Conservation (phyloP, 352 stramenopile genomes). For the Phytophthora agathidicida region DNA sequence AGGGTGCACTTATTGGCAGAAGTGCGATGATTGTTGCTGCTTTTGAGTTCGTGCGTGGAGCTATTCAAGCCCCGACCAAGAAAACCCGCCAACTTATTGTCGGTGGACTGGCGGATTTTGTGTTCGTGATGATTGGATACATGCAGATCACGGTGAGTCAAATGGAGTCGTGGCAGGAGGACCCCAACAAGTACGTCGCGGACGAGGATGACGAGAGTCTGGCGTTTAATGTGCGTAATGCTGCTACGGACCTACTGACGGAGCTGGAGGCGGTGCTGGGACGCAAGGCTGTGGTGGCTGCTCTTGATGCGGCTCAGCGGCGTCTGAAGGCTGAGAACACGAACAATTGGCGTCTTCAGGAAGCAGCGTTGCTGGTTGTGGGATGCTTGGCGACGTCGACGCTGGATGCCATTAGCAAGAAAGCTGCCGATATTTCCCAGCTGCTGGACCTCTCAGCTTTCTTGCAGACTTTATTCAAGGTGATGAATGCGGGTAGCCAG, state of each 20-base stretch:
- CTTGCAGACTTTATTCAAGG: constrained; percentile 75
- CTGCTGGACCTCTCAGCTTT: constrained; percentile 68
- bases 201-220: constrained; percentile 87
- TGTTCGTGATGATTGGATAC: constrained; percentile 83
- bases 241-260: constrained; percentile 61
- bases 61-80: constrained; percentile 78
- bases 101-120: constrained; percentile 61
- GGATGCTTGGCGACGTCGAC: constrained; percentile 67
- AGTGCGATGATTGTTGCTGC: constrained; percentile 73
- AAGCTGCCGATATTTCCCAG: constrained; percentile 47
- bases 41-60: constrained; percentile 78
- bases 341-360: constrained; percentile 73
- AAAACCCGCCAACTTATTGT: constrained; percentile 75
- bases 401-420: constrained; percentile 60
- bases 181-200: constrained; percentile 86
- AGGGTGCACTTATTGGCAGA: constrained; percentile 65
- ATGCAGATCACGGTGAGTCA: constrained; percentile 85
- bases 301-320: constrained; percentile 63
- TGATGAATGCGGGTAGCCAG: constrained; percentile 70
- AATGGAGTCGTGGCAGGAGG: constrained; percentile 76
- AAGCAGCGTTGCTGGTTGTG: constrained; percentile 77
- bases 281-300: constrained; percentile 59
- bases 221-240: constrained; percentile 81
- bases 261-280: constrained; percentile 75
- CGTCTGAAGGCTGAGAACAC: constrained; percentile 53